phyloP scores from a whole-genome alignment of 257 asterid species.

The Hygrophila difformis region DNA sequence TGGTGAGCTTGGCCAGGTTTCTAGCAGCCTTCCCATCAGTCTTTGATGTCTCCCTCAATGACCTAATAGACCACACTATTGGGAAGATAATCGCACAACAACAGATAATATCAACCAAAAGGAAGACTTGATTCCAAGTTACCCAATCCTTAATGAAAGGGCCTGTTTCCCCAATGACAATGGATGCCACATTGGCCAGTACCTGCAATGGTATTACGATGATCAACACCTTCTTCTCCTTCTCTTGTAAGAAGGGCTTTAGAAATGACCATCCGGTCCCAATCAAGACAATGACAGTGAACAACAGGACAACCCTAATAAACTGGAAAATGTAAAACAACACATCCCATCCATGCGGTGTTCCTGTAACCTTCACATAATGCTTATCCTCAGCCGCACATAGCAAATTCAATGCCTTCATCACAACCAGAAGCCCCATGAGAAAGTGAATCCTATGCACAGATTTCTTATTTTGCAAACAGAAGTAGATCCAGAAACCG shows the following conservation, averaged over 20 bases:
- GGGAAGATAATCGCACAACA: slow-evolving; percentile 95
- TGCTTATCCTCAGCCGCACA: slow-evolving; percentile 95
- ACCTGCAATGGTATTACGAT: slow-evolving; percentile 94
- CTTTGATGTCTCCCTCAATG: slow-evolving; percentile 93
- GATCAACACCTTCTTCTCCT: slow-evolving; percentile 37
- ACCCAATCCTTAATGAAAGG: slow-evolving; percentile 94
- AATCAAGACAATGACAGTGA: slow-evolving; percentile 6
- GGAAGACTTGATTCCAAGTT: slow-evolving; percentile 86
- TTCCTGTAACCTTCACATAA: slow-evolving; percentile 87
- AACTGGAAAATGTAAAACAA: slow-evolving; percentile 93
- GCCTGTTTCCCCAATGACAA: slow-evolving; percentile 94
- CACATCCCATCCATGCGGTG: slow-evolving; percentile 98
- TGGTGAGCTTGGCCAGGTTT: slow-evolving; percentile 76
- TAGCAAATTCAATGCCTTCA: slow-evolving; percentile 80
- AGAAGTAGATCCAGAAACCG: slow-evolving; percentile 50
- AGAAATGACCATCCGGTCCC: slow-evolving; percentile 9
- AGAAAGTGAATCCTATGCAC: slow-evolving; percentile 78
- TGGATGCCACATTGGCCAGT: slow-evolving; percentile 78
- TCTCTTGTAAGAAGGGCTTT: slow-evolving; percentile 13
- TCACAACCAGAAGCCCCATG: slow-evolving; percentile 66
- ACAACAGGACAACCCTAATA: slow-evolving; percentile 30
- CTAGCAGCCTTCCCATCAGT: slow-evolving; percentile 98
- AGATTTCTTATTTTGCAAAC: slow-evolving; percentile 44
- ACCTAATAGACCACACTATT: slow-evolving; percentile 91
- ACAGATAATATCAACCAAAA: slow-evolving; percentile 86